Evolutionary conservation across 2,329 filamentous ascomycete species (phyloP).

Genomic region (Aurifilum marmelostoma): DNA sequence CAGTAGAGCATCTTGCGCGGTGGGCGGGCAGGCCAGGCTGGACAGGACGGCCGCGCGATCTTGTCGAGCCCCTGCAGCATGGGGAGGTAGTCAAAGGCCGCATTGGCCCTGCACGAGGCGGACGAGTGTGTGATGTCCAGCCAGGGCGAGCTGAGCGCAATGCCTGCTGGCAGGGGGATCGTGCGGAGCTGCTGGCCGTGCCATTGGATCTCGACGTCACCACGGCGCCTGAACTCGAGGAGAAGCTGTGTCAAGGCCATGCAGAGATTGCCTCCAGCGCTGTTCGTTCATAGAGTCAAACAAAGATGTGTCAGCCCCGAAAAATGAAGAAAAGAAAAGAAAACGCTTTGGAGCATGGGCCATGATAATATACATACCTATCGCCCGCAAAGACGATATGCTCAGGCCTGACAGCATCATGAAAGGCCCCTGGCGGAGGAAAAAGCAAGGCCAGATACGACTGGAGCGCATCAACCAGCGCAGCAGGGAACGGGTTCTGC

Average conservation of each 20-base stretch:
- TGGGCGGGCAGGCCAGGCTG: constrained; percentile 60
- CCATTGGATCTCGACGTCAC: constrained; percentile 57
- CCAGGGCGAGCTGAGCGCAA: constrained; percentile 70
- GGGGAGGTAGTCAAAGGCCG: constrained; percentile 66
- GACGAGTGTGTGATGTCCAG: constrained; percentile 68
- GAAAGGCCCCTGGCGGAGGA: constrained; percentile 68
- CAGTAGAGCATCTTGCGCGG: constrained; percentile 59
- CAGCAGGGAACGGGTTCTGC: constrained; percentile 73
- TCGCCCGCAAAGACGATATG: constrained; percentile 76
- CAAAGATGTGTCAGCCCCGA: neutral
- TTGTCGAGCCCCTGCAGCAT: constrained; percentile 40
- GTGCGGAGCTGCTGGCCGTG: constrained; percentile 57
- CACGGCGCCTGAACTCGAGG: constrained; percentile 59
- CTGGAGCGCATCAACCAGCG: constrained; percentile 71
- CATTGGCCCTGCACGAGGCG: constrained; percentile 57
- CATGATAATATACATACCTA: constrained; percentile 46
- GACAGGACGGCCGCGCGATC: constrained; percentile 48
- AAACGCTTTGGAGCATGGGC: too few species aligned
- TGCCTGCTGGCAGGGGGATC: constrained; percentile 69
- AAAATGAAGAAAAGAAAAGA: too few species aligned
- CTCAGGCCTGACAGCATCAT: constrained; percentile 64
- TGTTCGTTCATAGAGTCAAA: constrained; percentile 35
- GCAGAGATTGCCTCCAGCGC: constrained; percentile 73
- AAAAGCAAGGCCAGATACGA: constrained; percentile 75
- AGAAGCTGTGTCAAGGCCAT: constrained; percentile 70